phyloP scores from a whole-genome alignment of 495 filamentous ascomycete genomes.

The Aspergillus bertholletiae region DNA sequence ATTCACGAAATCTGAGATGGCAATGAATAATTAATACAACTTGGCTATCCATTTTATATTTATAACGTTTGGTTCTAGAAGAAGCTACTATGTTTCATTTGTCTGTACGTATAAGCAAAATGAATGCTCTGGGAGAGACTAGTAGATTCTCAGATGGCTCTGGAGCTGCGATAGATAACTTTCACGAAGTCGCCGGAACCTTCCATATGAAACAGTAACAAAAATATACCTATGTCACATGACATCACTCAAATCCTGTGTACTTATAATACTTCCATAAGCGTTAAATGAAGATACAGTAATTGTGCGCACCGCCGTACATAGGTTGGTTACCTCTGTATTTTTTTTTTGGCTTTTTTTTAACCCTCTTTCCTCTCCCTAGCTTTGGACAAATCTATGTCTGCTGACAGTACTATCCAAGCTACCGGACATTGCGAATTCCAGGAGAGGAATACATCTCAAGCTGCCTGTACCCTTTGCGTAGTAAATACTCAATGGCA shows the following conservation, averaged over 20 bases:
- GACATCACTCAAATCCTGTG: no score
- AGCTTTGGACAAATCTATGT: no score
- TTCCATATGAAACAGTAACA: background rate
- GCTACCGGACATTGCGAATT: slow-evolving; percentile 69
- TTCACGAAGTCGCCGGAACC: slow-evolving; percentile 3
- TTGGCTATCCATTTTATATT: slow-evolving; percentile 10
- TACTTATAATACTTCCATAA: no score
- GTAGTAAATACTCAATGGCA: slow-evolving; percentile 82
- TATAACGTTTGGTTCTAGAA: slow-evolving; percentile 7
- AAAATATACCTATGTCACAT: background rate
- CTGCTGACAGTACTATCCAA: background rate
- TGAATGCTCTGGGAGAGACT: background rate
- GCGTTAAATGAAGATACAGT: no score
- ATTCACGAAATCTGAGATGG: background rate
- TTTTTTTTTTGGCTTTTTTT: no score
- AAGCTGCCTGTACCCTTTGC: slow-evolving; percentile 80
- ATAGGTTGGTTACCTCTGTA: background rate
- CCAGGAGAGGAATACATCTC: slow-evolving; percentile 80
- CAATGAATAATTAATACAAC: background rate
- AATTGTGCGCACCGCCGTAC: background rate
- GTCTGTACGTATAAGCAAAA: background rate
- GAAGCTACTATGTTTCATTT: background rate
- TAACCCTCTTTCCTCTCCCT: no score
- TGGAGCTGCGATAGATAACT: slow-evolving; percentile 13
- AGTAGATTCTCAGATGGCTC: background rate